phyloP scores from a whole-genome alignment of 305 asterid species.

The Fraxinus xanthoxyloides region DNA sequence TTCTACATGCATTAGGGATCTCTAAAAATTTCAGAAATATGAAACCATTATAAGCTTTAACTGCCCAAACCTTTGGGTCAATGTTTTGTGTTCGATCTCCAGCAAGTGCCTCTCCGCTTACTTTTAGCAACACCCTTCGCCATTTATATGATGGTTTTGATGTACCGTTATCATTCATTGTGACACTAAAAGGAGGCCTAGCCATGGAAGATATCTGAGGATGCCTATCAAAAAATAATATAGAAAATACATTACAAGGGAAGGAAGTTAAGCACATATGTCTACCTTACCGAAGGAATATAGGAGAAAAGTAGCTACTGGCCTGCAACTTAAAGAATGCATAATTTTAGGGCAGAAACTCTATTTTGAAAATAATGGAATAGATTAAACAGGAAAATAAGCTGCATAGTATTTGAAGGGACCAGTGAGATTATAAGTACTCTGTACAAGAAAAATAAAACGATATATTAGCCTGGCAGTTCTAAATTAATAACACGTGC shows the following conservation, averaged over 20 bases:
- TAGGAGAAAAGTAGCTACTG: not conserved
- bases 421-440: not conserved
- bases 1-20: not conserved
- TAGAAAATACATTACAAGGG: not conserved
- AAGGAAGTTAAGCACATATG: not conserved
- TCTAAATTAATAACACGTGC: not conserved
- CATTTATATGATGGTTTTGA: constrained; percentile 56
- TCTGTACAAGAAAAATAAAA: not conserved
- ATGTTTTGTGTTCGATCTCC: constrained; percentile 88
- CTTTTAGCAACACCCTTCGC: constrained; percentile 97
- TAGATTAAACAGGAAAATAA: not conserved
- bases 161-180: constrained; percentile 46
- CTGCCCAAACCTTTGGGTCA: constrained; percentile 80
- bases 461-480: not conserved
- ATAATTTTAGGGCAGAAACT: not conserved
- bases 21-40: not conserved
- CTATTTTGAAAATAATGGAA: not conserved
- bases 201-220: constrained; percentile 49
- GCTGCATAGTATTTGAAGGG: not conserved
- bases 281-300: not conserved
- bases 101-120: constrained; percentile 98
- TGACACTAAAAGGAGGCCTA: constrained; percentile 50
- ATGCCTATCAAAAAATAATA: constrained; percentile 34
- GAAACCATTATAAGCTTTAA: constrained; percentile 11
- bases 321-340: not conserved